Conservation (phyloP, 345 rosid genomes). For the Chamaenerion angustifolium region DNA sequence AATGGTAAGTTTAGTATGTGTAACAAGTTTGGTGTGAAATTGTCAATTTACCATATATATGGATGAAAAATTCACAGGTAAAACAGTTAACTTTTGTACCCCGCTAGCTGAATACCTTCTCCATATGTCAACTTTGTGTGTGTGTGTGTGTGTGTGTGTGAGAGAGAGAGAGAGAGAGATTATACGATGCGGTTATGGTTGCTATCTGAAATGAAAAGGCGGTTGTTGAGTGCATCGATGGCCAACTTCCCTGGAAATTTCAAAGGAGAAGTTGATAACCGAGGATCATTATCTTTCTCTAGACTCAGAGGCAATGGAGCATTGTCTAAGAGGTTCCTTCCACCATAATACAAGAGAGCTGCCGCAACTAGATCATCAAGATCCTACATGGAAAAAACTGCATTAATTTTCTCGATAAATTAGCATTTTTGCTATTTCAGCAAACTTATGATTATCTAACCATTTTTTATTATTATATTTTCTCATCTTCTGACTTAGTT, state of each 20-base stretch:
- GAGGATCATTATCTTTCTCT: constrained; percentile 81
- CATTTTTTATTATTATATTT: too few relatives aligned
- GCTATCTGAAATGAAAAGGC: constrained; percentile 91
- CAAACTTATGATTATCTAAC: not conserved
- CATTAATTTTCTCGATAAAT: not conserved
- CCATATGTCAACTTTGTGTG: not conserved
- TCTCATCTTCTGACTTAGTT: not conserved
- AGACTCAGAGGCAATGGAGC: constrained; percentile 52
- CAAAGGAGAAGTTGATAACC: constrained; percentile 61
- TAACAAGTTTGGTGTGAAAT: too few relatives aligned
- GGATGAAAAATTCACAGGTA: too few relatives aligned
- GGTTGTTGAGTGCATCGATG: constrained; percentile 64
- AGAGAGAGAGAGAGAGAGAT: constrained; percentile 16
- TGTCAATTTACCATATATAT: too few relatives aligned
- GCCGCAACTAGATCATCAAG: constrained; percentile 82
- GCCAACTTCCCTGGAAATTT: constrained; percentile 96
- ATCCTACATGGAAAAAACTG: constrained; percentile 28
- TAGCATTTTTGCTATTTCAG: not conserved
- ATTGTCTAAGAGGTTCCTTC: constrained; percentile 52
- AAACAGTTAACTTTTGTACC: too few relatives aligned
- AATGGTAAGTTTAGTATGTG: too few relatives aligned
- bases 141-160: constrained; percentile 10
- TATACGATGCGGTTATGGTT: constrained; percentile 89
- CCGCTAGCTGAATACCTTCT: too few relatives aligned
- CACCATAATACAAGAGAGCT: constrained; percentile 64